Evolutionary conservation across 108 stramenopile genomes (phyloP).

Genomic region (Pseudonitzschia multiseries): DNA sequence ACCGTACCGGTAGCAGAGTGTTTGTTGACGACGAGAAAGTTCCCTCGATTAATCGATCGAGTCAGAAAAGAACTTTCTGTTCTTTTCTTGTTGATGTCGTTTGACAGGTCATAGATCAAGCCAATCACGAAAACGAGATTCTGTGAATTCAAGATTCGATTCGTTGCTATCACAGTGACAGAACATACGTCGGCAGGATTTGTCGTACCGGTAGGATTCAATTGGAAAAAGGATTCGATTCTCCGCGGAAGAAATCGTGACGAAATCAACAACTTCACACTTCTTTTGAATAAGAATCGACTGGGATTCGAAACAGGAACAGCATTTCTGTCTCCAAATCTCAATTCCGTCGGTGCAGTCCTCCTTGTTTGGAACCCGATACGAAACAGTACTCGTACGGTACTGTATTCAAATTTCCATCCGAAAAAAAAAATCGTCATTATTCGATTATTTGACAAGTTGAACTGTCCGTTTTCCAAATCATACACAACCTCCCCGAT

Average conservation of each 20-base stretch:
- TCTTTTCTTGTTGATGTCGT: neutral
- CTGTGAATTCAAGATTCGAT: neutral
- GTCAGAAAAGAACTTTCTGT: neutral
- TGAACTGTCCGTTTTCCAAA: too few species aligned
- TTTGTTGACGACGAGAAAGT: neutral
- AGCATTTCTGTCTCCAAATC: too few species aligned
- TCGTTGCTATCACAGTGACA: neutral
- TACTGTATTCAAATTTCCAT: too few species aligned
- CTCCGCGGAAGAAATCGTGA: neutral
- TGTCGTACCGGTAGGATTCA: neutral
- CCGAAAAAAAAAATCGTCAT: too few species aligned
- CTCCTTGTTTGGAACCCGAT: too few species aligned
- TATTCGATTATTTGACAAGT: too few species aligned
- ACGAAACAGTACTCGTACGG: too few species aligned
- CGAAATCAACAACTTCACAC: too few species aligned
- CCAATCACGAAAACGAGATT: neutral
- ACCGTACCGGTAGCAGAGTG: too few species aligned
- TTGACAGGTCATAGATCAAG: neutral
- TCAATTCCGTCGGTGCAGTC: too few species aligned
- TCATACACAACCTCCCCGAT: too few species aligned
- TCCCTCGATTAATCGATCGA: neutral
- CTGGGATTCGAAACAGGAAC: too few species aligned
- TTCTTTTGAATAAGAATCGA: neutral
- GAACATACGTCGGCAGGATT: neutral
- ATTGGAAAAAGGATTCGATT: neutral